phyloP scores from a whole-genome alignment of 805 yeast genomes.

The Candida tibetensis region DNA sequence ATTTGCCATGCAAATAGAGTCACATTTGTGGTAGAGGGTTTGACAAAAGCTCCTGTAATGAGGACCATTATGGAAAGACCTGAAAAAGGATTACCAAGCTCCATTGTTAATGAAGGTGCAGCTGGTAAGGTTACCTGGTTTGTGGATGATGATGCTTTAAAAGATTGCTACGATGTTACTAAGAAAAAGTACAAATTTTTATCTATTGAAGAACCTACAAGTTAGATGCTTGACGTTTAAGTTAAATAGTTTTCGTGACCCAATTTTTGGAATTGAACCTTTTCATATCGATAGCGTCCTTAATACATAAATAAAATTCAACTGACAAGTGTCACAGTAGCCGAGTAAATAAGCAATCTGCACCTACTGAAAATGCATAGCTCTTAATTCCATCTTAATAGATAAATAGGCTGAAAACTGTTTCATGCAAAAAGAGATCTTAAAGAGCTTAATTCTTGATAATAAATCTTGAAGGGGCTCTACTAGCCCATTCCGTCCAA shows the following conservation, averaged over 20 bases:
- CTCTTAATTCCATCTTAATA: no score
- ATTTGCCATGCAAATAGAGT: constrained; percentile 91
- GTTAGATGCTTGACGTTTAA: neutral
- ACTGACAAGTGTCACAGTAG: no score
- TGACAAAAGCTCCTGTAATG: constrained; percentile 89
- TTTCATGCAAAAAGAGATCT: no score
- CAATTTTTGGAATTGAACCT: no score
- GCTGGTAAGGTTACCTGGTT: constrained; percentile 97
- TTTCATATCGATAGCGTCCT: no score
- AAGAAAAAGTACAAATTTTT: constrained; percentile 68
- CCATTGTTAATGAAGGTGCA: constrained; percentile 93
- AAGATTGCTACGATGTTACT: constrained; percentile 68
- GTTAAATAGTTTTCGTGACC: neutral
- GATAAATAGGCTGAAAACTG: no score
- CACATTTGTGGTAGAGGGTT: constrained; percentile 94
- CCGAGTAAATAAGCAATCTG: no score
- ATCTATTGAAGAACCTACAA: constrained; percentile 23
- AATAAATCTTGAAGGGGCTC: constrained; percentile 58
- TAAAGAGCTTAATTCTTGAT: constrained; percentile 39
- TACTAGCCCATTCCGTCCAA: constrained; percentile 84
- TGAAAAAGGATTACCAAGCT: constrained; percentile 91
- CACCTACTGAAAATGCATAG: no score
- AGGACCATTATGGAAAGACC: constrained; percentile 94
- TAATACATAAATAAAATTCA: no score
- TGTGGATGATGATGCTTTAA: constrained; percentile 89